Conservation (phyloP, 768 basidiomycete genomes). For the Rhizopogon sp. region DNA sequence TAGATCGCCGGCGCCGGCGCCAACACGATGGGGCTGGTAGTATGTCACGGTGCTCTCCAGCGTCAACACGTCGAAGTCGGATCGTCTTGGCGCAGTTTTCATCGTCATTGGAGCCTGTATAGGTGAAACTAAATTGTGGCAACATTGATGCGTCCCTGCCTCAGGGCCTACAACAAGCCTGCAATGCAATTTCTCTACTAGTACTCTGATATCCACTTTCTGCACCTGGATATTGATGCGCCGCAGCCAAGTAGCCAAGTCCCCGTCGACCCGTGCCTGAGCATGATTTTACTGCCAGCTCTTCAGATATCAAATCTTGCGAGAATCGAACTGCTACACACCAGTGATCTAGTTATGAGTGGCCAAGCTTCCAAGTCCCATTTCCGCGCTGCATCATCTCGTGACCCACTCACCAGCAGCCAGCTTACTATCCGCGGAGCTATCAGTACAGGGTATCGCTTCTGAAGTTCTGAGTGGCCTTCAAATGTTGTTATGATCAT, state of each 20-base stretch:
- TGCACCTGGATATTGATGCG: neutral
- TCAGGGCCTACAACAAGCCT: neutral
- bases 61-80: too few species aligned
- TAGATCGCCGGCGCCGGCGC: too few species aligned
- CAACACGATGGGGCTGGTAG: too few species aligned
- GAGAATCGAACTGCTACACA: neutral
- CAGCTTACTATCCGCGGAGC: neutral
- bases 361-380: neutral
- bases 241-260: too few species aligned
- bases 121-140: neutral
- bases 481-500: too few species aligned
- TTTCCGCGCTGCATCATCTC: too few species aligned
- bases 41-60: too few species aligned
- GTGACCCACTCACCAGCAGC: neutral
- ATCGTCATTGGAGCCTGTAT: too few species aligned
- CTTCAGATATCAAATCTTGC: neutral
- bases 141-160: neutral
- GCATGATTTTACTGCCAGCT: neutral
- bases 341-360: neutral
- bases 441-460: neutral
- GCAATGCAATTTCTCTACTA: too few species aligned
- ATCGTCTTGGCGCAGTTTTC: too few species aligned
- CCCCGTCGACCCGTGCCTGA: too few species aligned
- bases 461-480: too few species aligned
- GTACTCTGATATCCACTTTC: neutral